These are phyloP conservation scores for Saccharomycopsis sp. DNA, from an alignment of 805 yeast species.

Conservation along the genomic window DNA sequence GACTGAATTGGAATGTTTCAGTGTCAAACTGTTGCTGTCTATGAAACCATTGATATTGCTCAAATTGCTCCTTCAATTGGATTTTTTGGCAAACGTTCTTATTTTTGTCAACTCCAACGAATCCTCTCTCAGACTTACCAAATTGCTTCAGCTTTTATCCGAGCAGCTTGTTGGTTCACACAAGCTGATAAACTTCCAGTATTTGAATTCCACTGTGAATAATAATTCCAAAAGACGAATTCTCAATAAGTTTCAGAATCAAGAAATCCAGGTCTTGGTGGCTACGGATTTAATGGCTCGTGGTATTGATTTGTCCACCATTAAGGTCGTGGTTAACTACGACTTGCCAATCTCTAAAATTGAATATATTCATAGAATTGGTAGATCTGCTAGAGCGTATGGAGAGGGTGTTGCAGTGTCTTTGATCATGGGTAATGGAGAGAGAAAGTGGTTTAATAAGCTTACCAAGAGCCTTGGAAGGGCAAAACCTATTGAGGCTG, in stretches of 20 bases:
- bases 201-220: slow-evolving; percentile 55
- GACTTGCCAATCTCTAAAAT: slow-evolving; percentile 84
- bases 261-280: slow-evolving; percentile 47
- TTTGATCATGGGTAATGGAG: slow-evolving; percentile 72
- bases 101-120: slow-evolving; percentile 79
- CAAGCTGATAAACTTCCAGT: slow-evolving; percentile 30
- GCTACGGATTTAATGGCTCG: slow-evolving; percentile 95
- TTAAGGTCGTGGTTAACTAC: slow-evolving; percentile 77
- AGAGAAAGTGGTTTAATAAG: slow-evolving; percentile 54
- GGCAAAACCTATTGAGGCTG: slow-evolving; percentile 6
- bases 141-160: slow-evolving; percentile 44
- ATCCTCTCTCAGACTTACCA: slow-evolving; percentile 71
- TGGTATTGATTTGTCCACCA: slow-evolving; percentile 75
- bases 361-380: slow-evolving; percentile 93
- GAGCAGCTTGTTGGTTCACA: slow-evolving; percentile 13
- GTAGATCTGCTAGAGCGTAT: slow-evolving; percentile 95
- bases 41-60: slow-evolving; percentile 72
- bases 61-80: slow-evolving; percentile 38
- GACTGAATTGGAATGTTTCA: slow-evolving; percentile 26
- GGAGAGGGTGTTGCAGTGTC: slow-evolving; percentile 69
- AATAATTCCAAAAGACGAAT: slow-evolving; percentile 47
- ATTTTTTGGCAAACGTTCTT: slow-evolving; percentile 37
- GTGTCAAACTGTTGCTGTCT: slow-evolving; percentile 25
- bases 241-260: slow-evolving; percentile 51
- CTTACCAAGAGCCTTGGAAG: slow-evolving; percentile 48